Base-by-base conservation (phyloP, 176 grass and related monocot species). In the Saccharum officinarum region DNA sequence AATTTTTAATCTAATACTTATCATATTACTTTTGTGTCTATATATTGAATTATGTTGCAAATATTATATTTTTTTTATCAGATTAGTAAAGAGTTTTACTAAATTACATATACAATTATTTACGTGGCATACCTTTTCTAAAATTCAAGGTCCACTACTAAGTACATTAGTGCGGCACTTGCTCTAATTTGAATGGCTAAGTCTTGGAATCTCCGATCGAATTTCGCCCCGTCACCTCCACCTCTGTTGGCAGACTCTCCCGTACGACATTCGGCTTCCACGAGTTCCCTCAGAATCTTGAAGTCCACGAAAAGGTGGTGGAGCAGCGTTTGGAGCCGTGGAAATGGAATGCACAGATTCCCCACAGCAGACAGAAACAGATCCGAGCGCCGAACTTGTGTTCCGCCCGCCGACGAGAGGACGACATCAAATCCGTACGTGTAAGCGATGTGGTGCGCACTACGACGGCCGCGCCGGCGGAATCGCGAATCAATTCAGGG, bases 391-490 rank as follows among this genome's bases (percentile, higher is more conserved):
- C 33, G 65, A 31, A 61, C 75, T 26, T 12, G 64, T 17, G 26
- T 17, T 16, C 7, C 14, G 28, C 28, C 59, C 17, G 10, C n/a
- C 77, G 39, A 47, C 40, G 60, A 49, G 41, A 46, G 40, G 78
- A 80, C 40, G 59, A 10, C 60, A 46, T 80, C 61, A 42, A 50
- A 2, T 14, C 78, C 55, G 36, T 63, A 52, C 78, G 63, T 80
- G 78, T 67, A 22, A 18, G 18, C 28, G 62, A 80, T 68, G 78
- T 68, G 78, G 63, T 38, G 28, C 62, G 63, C 78, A 80, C 63
- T 50, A 37, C 69, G 36, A 39, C 3, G 46, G 5, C 17, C 25
- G 76, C 77, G 61, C 23, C 77, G 41, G 20, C 61, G 6, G 77
- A 34, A 67, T 47, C 61, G 16, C 62, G 77, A 49, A 34, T 68